These are phyloP conservation scores for Rhizopus arrhizus DNA, from an alignment of 371 early-diverging fungal genomes.

Conservation along the genomic window DNA sequence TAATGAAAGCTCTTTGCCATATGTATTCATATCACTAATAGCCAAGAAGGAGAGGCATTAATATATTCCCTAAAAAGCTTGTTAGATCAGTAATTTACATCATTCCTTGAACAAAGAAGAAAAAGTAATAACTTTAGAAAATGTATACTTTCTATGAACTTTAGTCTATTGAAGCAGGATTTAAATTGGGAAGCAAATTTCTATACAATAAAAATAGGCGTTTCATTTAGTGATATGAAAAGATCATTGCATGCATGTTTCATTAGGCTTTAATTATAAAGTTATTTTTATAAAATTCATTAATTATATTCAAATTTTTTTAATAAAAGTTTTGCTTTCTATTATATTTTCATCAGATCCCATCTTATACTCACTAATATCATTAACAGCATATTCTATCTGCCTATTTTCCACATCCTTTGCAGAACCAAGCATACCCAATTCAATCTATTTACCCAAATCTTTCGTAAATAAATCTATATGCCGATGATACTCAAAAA, in stretches of 20 bases:
- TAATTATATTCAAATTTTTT: slow-evolving; percentile 35
- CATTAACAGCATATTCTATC: slow-evolving; percentile 9
- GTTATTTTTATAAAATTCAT: slow-evolving; percentile 19
- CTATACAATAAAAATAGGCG: too few species aligned
- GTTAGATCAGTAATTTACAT: too few species aligned
- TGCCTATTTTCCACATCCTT: background rate
- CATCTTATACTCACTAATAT: slow-evolving; percentile 15
- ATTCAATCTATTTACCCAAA: slow-evolving; percentile 28
- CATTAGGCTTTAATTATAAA: too few species aligned
- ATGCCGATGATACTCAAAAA: slow-evolving; percentile 41
- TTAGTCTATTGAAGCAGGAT: too few species aligned
- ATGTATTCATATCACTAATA: too few species aligned
- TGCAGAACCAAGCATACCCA: slow-evolving; percentile 18
- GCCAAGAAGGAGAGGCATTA: too few species aligned
- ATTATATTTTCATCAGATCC: slow-evolving; percentile 26
- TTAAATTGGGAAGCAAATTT: too few species aligned
- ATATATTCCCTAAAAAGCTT: too few species aligned
- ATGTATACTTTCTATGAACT: too few species aligned
- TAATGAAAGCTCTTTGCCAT: too few species aligned
- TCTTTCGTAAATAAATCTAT: slow-evolving; percentile 46
- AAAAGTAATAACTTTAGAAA: too few species aligned
- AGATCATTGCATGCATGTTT: background rate
- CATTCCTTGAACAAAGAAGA: too few species aligned
- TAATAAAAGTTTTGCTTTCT: slow-evolving; percentile 6
- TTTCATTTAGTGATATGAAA: background rate